Evolutionary conservation across 2,329 filamentous ascomycete genomes (phyloP), one percentile per base, ranked within the genome.

Genomic region (Fusarium chaquense): DNA sequence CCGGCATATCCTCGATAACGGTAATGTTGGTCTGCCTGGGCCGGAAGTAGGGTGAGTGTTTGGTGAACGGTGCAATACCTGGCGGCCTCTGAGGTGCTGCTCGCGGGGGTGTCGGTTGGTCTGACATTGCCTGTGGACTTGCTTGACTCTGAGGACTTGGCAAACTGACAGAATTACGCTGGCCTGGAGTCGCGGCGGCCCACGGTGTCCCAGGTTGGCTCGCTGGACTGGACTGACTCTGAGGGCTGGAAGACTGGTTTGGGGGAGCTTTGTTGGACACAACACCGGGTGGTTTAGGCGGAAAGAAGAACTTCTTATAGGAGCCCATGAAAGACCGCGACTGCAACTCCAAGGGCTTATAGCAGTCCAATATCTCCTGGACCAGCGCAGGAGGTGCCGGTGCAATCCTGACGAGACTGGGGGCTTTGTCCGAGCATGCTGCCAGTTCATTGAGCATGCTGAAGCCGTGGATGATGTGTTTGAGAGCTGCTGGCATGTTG

Each of bases 381-480:
- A 81, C 79, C 36, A 81, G 45, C 1, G 76, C 64, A 5, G 79
- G 79, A 16, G 79, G 79, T 12, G 79, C 78, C 0, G 76, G 75
- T 8, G 79, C 79, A 24, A 81, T 81, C 35, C 79, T 77, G 33
- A 81, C 79, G 2, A 81, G 73, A 44, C 72, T 71, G 2, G 78
- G 77, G 0, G 79, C 79, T 55, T 76, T 78, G 15, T 77, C 70
- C 0, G 79, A 77, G 58, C 79, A 81, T 6, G 75, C 74, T 1
- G 79, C 75, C 13, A 81, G 76, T 57, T 81, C 79, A 22, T 81
- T 81, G 7, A 81, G 70, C 78, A 81, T 80, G 32, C 76, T 79
- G 49, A 82, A 81, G 38, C 81, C 81, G 35, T 81, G 78, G 2
- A 75, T 79, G 44, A 82, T 73, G 52, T 82, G 81, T 57, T 82